Conservation (phyloP, 228 moss, liverwort and hornwort genomes). For the Sphagnum magellanicum region DNA sequence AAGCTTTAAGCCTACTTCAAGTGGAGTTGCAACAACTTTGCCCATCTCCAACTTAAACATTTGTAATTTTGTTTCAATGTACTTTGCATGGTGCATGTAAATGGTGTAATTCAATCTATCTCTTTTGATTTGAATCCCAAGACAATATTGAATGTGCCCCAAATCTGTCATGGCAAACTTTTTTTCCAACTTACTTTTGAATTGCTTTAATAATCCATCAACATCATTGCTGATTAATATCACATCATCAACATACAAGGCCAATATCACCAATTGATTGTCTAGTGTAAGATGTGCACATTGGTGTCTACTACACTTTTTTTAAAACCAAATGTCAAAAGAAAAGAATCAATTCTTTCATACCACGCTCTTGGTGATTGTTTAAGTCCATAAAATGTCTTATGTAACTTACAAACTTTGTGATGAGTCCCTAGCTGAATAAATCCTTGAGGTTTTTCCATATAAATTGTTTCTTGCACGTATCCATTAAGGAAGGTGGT, state of each 20-base stretch:
- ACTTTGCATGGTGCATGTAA: constrained; percentile 5
- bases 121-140: neutral
- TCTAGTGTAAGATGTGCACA: neutral
- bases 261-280: neutral
- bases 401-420: neutral
- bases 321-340: neutral
- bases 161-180: constrained; percentile 5
- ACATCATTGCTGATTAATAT: neutral
- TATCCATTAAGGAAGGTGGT: neutral
- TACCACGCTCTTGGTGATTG: constrained; percentile 4
- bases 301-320: neutral
- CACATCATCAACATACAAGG: constrained; percentile 6
- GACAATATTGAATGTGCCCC: neutral
- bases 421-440: neutral
- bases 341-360: neutral
- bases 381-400: constrained; percentile 6
- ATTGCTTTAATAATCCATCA: neutral
- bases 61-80: constrained; percentile 1
- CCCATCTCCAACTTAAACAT: constrained; percentile 2
- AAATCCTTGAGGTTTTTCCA: neutral
- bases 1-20: neutral
- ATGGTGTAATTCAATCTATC: neutral
- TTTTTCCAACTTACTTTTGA: neutral
- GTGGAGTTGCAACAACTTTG: neutral
- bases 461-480: neutral